Evolutionary conservation across 2,329 filamentous ascomycete species (phyloP), one percentile per base, ranked within the genome.

Genomic region (Ilyonectria destructans): DNA sequence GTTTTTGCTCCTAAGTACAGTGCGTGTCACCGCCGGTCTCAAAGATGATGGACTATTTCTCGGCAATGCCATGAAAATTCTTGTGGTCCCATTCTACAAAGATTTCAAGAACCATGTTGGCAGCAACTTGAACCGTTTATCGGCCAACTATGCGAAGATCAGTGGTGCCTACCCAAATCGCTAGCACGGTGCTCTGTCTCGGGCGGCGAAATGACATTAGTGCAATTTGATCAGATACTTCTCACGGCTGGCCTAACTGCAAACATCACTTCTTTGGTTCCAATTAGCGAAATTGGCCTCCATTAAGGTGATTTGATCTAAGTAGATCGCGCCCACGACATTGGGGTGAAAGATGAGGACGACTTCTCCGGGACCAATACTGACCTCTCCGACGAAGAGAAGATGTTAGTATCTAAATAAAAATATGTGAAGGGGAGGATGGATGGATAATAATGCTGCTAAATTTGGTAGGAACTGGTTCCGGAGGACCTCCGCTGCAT

Each of bases 191-290:
- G 89, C 71, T 89, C 88, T 68, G 85, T 85, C 0, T 87, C 88
- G 0, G 83, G 83, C 0, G 87, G 86, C 55, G 86, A 86, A 72
- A 86, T 87, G 0, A 89, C 89, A 66, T 87, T 87, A 0, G 87
- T 90, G 4, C 88, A 89, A 68, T 89, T 89, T 70, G 87, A 89
- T 72, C 87, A 89, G 77, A 88, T 86, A 33, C 89, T 89, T 72
- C 75, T 89, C 61, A 75, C 86, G 2, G 75, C 88, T 73, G 88
- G 87, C 1, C 86, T 88, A 60, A 84, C 85, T 2, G 87, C 86
- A 0, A 84, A 82, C 55, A 78, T 89, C 1, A 89, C 87, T 13
- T 87, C 85, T 0, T 90, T 87, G 87, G 84, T 89, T 0, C 85
- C 87, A 0, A 86, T 89, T 70, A 86, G 86, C 1, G 85, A 88